A percentile compares a stretch with the other conserved stretches of the same genome.
phyloP scores from a whole-genome alignment of 768 basidiomycete genomes.

The Chlorophyllum brunneum region DNA sequence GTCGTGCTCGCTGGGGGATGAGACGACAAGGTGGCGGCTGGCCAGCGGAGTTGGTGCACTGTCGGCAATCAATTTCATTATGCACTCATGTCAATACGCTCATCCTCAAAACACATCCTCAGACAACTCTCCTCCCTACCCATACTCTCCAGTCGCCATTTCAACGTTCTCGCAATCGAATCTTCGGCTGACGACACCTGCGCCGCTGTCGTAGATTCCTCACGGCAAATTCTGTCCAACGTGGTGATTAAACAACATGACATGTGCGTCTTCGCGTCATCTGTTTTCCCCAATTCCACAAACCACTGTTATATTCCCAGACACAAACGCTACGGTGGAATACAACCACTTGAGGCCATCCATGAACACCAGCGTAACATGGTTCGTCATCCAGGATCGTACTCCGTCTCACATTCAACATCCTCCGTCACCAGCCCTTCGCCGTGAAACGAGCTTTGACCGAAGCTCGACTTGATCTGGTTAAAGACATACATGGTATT shows the following conservation, averaged over 20 bases:
- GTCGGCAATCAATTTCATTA: slow-evolving; percentile 3
- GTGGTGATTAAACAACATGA: slow-evolving; percentile 81
- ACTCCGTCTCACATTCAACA: not conserved
- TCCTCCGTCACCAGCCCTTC: slow-evolving; percentile 48
- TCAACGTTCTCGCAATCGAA: slow-evolving; percentile 76
- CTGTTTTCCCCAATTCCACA: not conserved
- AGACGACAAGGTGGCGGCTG: no score
- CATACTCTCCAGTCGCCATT: slow-evolving; percentile 21
- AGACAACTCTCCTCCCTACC: not conserved
- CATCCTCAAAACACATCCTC: not conserved
- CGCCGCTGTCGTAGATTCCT: slow-evolving; percentile 77
- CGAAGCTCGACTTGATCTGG: slow-evolving; percentile 53
- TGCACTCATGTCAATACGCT: slow-evolving; percentile 6
- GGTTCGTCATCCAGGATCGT: slow-evolving; percentile 31
- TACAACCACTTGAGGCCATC: slow-evolving; percentile 76
- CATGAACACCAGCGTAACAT: slow-evolving; percentile 77
- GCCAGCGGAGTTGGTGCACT: no score
- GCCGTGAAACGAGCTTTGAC: slow-evolving; percentile 66
- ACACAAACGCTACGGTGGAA: slow-evolving; percentile 63
- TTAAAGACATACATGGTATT: slow-evolving; percentile 74
- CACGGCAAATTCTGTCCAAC: slow-evolving; percentile 71
- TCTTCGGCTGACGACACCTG: slow-evolving; percentile 95
- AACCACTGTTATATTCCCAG: slow-evolving; percentile 27
- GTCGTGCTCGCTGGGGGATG: no score
- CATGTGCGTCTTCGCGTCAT: slow-evolving; percentile 38